Percentiles rank a stretch among this genome's conserved stretches.
These are phyloP conservation scores for Sapria himalayana DNA, from an alignment of 345 rosid species.

Conservation along the genomic window DNA sequence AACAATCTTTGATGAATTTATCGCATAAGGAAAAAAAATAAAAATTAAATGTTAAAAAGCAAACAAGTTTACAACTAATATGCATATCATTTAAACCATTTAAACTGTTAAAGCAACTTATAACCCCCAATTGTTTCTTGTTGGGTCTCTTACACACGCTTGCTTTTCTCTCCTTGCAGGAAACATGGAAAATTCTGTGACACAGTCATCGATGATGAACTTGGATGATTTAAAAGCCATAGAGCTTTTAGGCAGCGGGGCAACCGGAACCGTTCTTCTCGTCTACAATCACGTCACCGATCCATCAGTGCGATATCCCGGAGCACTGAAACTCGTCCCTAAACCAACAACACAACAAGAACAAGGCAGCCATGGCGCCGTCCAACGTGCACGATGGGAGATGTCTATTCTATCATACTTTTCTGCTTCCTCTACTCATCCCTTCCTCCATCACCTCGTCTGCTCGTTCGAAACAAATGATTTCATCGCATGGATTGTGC, in stretches of 20 bases:
- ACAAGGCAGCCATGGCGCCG: slow-evolving; percentile 28
- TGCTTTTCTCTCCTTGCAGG: too few species aligned
- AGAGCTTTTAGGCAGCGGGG: slow-evolving; percentile 69
- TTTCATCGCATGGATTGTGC: slow-evolving; percentile 64
- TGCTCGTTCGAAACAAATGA: slow-evolving; percentile 41
- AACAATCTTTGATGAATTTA: too few species aligned
- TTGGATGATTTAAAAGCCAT: slow-evolving; percentile 36
- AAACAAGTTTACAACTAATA: too few species aligned
- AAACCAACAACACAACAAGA: slow-evolving; percentile 32
- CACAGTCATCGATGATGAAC: slow-evolving; percentile 12
- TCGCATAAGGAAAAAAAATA: too few species aligned
- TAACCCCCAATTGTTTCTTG: too few species aligned
- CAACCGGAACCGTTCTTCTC: slow-evolving; percentile 80
- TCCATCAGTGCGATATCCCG: slow-evolving; percentile 32
- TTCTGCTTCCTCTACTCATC: slow-evolving; percentile 25
- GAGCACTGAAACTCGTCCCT: slow-evolving; percentile 65
- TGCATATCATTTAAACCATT: too few species aligned
- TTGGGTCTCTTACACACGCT: too few species aligned
- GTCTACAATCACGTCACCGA: slow-evolving; percentile 27
- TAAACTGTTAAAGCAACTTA: too few species aligned
- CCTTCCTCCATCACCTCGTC: slow-evolving; percentile 59
- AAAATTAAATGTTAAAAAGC: too few species aligned
- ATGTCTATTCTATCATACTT: slow-evolving; percentile 37
- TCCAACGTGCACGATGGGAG: slow-evolving; percentile 81
- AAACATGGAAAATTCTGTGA: too few species aligned